Evolutionary conservation across 768 basidiomycete species (phyloP).

Genomic region (Hygrocybe coccinea): DNA sequence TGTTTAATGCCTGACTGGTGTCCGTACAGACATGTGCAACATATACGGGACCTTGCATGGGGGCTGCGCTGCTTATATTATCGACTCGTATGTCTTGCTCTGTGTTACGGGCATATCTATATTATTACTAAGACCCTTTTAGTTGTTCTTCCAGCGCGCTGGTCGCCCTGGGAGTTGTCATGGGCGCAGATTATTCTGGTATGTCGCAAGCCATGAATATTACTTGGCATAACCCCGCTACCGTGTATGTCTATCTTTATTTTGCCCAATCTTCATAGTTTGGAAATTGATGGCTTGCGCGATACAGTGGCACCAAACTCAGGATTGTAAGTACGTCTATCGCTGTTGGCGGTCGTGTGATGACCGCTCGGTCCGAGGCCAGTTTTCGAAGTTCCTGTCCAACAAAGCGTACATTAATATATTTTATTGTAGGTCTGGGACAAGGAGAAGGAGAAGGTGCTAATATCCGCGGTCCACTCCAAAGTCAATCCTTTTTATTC

Average conservation of each 20-base stretch:
- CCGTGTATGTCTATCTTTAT: conserved; percentile 25
- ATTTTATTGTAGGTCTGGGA: conserved; percentile 37
- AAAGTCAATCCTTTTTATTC: conserved; percentile 25
- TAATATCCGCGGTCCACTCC: conserved; percentile 43
- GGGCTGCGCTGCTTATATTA: conserved; percentile 50
- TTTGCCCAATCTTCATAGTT: background rate
- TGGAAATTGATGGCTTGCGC: background rate
- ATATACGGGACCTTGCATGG: conserved; percentile 47
- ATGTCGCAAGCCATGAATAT: conserved; percentile 50
- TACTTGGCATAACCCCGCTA: conserved; percentile 44
- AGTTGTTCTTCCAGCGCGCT: conserved; percentile 45
- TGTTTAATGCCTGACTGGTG: conserved; percentile 1
- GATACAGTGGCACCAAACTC: conserved; percentile 38
- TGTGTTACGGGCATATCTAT: background rate
- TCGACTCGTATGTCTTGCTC: conserved; percentile 43
- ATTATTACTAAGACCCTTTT: background rate
- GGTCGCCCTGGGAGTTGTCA: conserved; percentile 36
- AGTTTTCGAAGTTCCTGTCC: background rate
- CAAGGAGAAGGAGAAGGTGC: conserved; percentile 34
- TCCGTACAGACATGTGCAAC: conserved; percentile 51
- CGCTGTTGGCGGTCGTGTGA: conserved; percentile 38
- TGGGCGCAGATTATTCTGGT: conserved; percentile 40
- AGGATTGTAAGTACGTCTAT: conserved; percentile 40
- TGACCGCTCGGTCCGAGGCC: conserved; percentile 44
- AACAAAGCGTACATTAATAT: conserved; percentile 5